Evolutionary conservation across 257 asterid species (phyloP).

Genomic region (Cruciata laevipes): DNA sequence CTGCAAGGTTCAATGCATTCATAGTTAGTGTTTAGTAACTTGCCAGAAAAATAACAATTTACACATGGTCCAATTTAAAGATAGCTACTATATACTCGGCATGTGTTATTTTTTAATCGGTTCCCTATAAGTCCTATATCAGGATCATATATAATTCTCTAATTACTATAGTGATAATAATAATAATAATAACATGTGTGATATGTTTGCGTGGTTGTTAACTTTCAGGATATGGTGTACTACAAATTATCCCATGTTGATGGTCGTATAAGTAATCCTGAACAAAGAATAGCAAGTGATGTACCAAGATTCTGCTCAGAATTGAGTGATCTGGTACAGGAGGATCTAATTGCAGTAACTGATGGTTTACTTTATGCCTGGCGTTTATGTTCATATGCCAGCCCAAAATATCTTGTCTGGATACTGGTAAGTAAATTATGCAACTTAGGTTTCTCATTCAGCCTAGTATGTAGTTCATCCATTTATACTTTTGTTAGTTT

Average conservation of each 20-base stretch:
- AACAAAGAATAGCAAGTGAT: slow-evolving; percentile 97
- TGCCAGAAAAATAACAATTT: too few species aligned
- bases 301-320: slow-evolving; percentile 93
- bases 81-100: too few species aligned
- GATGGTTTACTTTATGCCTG: slow-evolving; percentile 92
- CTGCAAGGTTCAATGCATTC: too few species aligned
- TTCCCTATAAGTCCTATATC: neutral
- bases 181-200: neutral
- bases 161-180: too few species aligned
- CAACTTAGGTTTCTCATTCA: slow-evolving; percentile 16
- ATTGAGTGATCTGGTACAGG: slow-evolving; percentile 97
- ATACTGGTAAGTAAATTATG: slow-evolving; percentile 53
- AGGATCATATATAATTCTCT: neutral
- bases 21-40: too few species aligned
- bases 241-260: slow-evolving; percentile 98
- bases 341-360: slow-evolving; percentile 83
- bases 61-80: neutral
- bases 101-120: too few species aligned
- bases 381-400: slow-evolving; percentile 98
- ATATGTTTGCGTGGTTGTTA: slow-evolving; percentile 17
- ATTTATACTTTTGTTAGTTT: slow-evolving; percentile 13
- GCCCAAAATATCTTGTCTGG: slow-evolving; percentile 96
- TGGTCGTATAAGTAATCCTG: slow-evolving; percentile 91
- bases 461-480: neutral
- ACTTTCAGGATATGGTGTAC: slow-evolving; percentile 87